Evolutionary conservation across 805 yeast genomes (phyloP), one percentile per base, ranked within the genome.

Genomic region (Saccharomycopsis capsularis): DNA sequence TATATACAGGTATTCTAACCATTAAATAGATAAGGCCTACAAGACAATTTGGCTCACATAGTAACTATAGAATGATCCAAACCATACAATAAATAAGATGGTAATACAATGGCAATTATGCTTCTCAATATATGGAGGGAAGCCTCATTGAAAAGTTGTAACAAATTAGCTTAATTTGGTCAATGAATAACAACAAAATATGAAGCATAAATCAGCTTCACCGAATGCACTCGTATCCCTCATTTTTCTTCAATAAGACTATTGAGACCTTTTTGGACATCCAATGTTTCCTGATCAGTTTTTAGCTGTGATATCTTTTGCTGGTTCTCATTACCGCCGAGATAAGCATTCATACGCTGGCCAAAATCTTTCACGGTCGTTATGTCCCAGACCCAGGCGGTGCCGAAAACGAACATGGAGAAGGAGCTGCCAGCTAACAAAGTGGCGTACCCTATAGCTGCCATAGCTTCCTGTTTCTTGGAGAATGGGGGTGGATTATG

Each of bases 401-500:
- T 70, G 2, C 95, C 95, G 36, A 85, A 76, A 1, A 81, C 68
- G 3, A 78, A 65, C 87, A 86, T 85, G 1, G 86, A 75, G 57
- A 83, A 75, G 0, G 87, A 77, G 1, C 88, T 75, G 0, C 81
- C 73, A 2, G 96, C 85, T 16, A 90, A 67, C 42, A 84, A 65
- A 0, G 95, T 78, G 1, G 96, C 95, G 37, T 85, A 82, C 0
- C 82, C 78, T 2, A 90, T 87, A 0, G 96, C 96, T 37, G 81
- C 79, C 30, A 87, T 77, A 1, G 96, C 96, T 62, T 89, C 96
- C 47, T 79, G 76, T 53, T 85, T 79, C 61, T 85, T 81, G 27
- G 85, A 82, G 59, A 82, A 84, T n/a, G 79, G 71, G 3, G 96
- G 96, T 2, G 95, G 95, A 50, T 78, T 75, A 59, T 88, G 91